A percentile compares a stretch with the other conserved stretches of the same genome.
These are phyloP conservation scores for Apiospora malaysiana DNA, from an alignment of 2,329 filamentous ascomycete species.

Conservation along the genomic window DNA sequence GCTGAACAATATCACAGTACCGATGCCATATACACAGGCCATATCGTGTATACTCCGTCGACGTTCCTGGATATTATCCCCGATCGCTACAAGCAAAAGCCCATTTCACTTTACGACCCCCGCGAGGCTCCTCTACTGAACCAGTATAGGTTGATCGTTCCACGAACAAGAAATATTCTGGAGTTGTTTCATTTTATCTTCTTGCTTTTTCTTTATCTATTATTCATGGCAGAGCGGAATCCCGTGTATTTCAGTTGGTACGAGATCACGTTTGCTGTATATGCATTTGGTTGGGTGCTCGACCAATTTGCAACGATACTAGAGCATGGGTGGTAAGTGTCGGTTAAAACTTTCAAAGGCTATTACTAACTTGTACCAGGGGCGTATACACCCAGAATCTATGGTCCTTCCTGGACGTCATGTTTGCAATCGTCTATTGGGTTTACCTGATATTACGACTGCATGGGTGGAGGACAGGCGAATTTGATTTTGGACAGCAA, in stretches of 20 bases:
- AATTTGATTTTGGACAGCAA: conserved; percentile 61
- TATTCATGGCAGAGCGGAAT: conserved; percentile 73
- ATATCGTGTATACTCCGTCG: conserved; percentile 82
- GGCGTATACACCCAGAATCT: conserved; percentile 86
- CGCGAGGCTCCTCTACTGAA: conserved; percentile 77
- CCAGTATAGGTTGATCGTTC: conserved; percentile 84
- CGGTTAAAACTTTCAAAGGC: conserved; percentile 21
- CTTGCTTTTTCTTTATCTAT: conserved; percentile 71
- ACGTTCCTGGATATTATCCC: conserved; percentile 84
- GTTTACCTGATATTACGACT: conserved; percentile 72
- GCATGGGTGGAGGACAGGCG: conserved; percentile 61
- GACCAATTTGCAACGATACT: conserved; percentile 79
- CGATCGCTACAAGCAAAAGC: conserved; percentile 84
- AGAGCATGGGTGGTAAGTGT: conserved; percentile 68
- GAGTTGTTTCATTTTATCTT: conserved; percentile 77
- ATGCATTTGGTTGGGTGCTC: conserved; percentile 78
- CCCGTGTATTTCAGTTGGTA: conserved; percentile 59
- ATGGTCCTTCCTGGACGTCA: conserved; percentile 86
- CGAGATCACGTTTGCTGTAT: conserved; percentile 74
- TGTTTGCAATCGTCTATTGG: conserved; percentile 75
- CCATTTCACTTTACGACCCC: conserved; percentile 82
- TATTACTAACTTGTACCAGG: conserved; percentile 47
- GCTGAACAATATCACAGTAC: conserved; percentile 49
- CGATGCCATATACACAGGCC: conserved; percentile 80
- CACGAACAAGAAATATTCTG: conserved; percentile 75